A percentile compares a stretch with the other conserved stretches of the same genome.
Conservation (phyloP, 805 yeast species). For the Candida glaebosa region DNA sequence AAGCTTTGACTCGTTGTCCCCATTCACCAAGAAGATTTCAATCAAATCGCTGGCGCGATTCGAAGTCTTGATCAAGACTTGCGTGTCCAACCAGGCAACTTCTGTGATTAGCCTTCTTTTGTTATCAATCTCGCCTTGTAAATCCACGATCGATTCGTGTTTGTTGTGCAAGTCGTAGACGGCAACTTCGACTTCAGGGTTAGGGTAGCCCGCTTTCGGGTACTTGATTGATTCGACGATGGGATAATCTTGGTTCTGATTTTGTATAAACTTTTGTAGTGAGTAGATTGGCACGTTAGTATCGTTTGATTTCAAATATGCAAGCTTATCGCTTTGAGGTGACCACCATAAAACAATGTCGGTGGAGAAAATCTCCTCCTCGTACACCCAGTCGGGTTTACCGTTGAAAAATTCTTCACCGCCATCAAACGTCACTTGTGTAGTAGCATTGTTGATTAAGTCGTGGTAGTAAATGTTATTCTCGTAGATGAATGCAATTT, state of each 20-base stretch:
- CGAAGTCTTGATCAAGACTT: conserved; percentile 52
- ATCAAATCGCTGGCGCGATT: conserved; percentile 59
- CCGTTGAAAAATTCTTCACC: conserved; percentile 55
- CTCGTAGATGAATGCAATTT: conserved; percentile 52
- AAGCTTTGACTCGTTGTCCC: conserved; percentile 17
- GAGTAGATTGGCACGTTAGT: conserved; percentile 51
- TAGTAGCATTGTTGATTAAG: conserved; percentile 19
- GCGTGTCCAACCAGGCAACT: conserved; percentile 53
- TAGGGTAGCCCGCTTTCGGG: conserved; percentile 66
- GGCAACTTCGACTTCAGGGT: conserved; percentile 52
- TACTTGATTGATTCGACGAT: conserved; percentile 45
- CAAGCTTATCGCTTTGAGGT: conserved; percentile 53
- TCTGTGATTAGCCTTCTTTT: conserved; percentile 53
- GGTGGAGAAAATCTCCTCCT: conserved; percentile 65
- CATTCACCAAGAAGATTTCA: conserved; percentile 44
- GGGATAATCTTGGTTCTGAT: conserved; percentile 43
- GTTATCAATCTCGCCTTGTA: conserved; percentile 9
- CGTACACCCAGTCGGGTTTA: conserved; percentile 81
- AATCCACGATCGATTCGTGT: conserved; percentile 11
- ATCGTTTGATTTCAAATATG: conserved; percentile 59
- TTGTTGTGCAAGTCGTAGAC: conserved; percentile 35
- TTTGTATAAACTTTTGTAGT: conserved; percentile 49
- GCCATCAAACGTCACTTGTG: conserved; percentile 51
- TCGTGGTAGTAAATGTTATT: conserved; percentile 53
- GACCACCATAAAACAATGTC: conserved; percentile 74